Percentiles rank a stretch among this genome's conserved stretches.
Evolutionary conservation across 148 eudicot genomes (phyloP).

Genomic region (Talinum fruticosum): DNA sequence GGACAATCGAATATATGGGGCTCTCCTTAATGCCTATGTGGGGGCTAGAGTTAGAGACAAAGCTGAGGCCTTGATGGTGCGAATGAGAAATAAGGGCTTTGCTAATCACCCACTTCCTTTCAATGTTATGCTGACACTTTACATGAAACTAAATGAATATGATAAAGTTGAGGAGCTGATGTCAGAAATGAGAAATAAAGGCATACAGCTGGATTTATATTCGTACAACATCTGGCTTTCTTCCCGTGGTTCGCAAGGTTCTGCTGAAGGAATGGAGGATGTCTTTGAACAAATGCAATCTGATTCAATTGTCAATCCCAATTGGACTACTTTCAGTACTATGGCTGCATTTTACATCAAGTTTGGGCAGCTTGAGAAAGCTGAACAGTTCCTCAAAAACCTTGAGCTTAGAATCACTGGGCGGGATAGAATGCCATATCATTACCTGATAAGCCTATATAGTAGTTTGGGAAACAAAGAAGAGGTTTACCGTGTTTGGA

Average conservation of each 20-base stretch:
- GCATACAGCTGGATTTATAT: constrained; percentile 55
- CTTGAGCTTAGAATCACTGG: constrained; percentile 53
- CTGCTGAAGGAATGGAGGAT: constrained; percentile 65
- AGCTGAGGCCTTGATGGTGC: constrained; percentile 61
- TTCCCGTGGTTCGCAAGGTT: constrained; percentile 58
- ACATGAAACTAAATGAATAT: constrained; percentile 56
- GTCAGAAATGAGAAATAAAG: constrained; percentile 64
- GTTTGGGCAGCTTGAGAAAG: constrained; percentile 46
- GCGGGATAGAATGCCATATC: constrained; percentile 61
- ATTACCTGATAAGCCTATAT: constrained; percentile 72
- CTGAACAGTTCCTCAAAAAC: constrained; percentile 54
- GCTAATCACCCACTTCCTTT: constrained; percentile 57
- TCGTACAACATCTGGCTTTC: constrained; percentile 86
- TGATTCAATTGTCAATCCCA: constrained; percentile 41
- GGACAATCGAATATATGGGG: constrained; percentile 69
- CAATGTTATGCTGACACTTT: constrained; percentile 89
- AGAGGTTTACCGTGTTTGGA: constrained; percentile 77
- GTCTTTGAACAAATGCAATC: constrained; percentile 56
- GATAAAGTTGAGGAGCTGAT: constrained; percentile 55
- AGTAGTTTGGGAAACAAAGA: constrained; percentile 64
- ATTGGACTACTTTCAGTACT: constrained; percentile 82
- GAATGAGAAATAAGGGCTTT: constrained; percentile 55
- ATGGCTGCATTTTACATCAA: constrained; percentile 71
- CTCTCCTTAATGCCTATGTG: constrained; percentile 81
- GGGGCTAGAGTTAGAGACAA: constrained; percentile 53